Evolutionary conservation across 495 filamentous ascomycete genomes (phyloP), one percentile per base, ranked within the genome.

Genomic region (Melanomma pulvis-pyrius): DNA sequence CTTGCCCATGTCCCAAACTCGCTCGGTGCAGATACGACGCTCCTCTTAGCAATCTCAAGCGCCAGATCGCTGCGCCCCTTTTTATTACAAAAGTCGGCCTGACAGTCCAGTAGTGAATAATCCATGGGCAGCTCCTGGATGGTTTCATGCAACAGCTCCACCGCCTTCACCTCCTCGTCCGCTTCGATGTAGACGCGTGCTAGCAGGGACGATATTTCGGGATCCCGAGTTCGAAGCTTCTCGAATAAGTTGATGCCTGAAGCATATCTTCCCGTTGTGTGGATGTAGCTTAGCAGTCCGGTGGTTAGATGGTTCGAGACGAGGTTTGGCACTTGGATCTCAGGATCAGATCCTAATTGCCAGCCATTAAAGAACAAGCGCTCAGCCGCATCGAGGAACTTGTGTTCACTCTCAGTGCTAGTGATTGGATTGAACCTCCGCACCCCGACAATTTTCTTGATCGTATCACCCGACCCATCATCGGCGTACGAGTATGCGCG

Each of bases 181-280:
- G 91, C 93, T 82, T 91, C 89, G 69, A 97, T 88, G 60, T 96
- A 82, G 56, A 98, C 93, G 63, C 88, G 89, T 8, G 94, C 89
- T 15, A 98, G 84, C 1, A 98, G 82, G 0, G 94, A 98, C 4
- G 94, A 96, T 0, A 98, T 92, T 70, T 98, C 96, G 7, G 92
- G 86, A 72, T 97, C 96, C 50, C 89, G 85, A 25, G 89, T 88
- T 30, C 96, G 89, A 52, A 98, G 83, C 76, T 98, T 99, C 76
- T 97, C 92, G 67, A 99, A 98, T 1, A 99, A 84, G 65, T 99
- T 99, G 75, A 98, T 96, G 11, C 93, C 94, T 0, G 94, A 98
- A 24, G 96, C 86, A 72, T 93, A 97, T 32, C 94, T 87, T 11
- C 94, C 96, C 8, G 96, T 98, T 0, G 94, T 98, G 57, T 92